Conservation (phyloP, 2,329 filamentous ascomycete genomes). For the Venturia aucupariae region DNA sequence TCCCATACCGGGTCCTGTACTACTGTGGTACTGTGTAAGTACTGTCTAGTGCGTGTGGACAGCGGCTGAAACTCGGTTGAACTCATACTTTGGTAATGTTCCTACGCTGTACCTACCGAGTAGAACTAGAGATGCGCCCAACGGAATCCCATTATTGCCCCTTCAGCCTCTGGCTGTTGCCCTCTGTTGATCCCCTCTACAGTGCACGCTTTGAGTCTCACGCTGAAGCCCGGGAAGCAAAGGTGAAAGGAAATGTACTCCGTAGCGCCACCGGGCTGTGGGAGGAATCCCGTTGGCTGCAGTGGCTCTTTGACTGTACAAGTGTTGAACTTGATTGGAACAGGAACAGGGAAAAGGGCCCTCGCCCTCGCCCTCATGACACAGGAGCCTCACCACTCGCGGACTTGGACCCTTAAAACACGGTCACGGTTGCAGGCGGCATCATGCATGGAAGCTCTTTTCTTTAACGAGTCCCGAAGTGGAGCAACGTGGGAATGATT, state of each 20-base stretch:
- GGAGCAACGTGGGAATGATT: background rate
- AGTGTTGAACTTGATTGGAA: background rate
- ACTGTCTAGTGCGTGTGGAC: too few relatives aligned
- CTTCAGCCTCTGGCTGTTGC: background rate
- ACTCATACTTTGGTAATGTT: too few relatives aligned
- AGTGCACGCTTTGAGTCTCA: too few relatives aligned
- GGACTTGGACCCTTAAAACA: background rate
- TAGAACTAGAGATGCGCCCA: too few relatives aligned
- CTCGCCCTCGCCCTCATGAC: background rate
- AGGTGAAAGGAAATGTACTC: background rate
- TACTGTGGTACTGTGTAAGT: too few relatives aligned
- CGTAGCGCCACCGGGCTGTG: background rate
- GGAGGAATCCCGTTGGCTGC: background rate
- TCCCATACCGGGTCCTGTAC: too few relatives aligned
- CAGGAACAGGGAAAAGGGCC: background rate
- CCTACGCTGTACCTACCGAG: background rate
- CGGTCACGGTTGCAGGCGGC: background rate
- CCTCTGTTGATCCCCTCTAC: background rate
- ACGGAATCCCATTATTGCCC: background rate
- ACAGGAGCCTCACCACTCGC: background rate
- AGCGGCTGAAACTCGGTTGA: too few relatives aligned
- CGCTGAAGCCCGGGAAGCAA: too few relatives aligned
- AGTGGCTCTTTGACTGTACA: background rate
- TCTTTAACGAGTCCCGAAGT: background rate
- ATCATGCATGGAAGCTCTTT: slow-evolving; percentile 8